Evolutionary conservation across 2,329 filamentous ascomycete species (phyloP).

Genomic region (Phaeosphaeriaceae sp.): DNA sequence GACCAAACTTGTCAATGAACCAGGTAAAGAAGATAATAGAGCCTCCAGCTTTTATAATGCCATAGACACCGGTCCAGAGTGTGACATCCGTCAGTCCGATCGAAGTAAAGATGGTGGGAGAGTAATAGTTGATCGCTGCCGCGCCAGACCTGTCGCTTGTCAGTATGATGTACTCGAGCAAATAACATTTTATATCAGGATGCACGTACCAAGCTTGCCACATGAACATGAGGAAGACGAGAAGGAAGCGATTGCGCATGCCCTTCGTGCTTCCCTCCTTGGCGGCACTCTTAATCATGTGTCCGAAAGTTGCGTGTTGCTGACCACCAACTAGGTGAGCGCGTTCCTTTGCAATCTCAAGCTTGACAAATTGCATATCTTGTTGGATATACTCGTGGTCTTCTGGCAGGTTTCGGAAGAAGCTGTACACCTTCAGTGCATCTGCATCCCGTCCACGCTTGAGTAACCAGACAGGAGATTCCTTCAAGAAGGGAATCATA

Average conservation of each 20-base stretch:
- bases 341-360: slow-evolving; percentile 40
- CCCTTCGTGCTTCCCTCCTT: slow-evolving; percentile 41
- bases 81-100: slow-evolving; percentile 46
- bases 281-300: slow-evolving; percentile 39
- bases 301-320: slow-evolving; percentile 32
- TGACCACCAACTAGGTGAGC: slow-evolving; percentile 33
- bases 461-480: slow-evolving; percentile 43
- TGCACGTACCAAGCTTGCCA: slow-evolving; percentile 36
- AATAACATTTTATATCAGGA: too few relatives aligned
- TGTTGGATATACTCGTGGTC: slow-evolving; percentile 51
- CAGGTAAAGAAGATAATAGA: slow-evolving; percentile 48
- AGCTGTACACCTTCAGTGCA: slow-evolving; percentile 50
- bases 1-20: slow-evolving; percentile 47
- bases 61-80: slow-evolving; percentile 48
- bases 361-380: slow-evolving; percentile 41
- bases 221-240: slow-evolving; percentile 52
- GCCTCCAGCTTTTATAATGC: slow-evolving; percentile 46
- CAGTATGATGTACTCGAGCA: too few relatives aligned
- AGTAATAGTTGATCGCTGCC: slow-evolving; percentile 49
- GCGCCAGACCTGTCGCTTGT: slow-evolving; percentile 24
- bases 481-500: slow-evolving; percentile 43
- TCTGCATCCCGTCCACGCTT: slow-evolving; percentile 45
- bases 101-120: slow-evolving; percentile 45
- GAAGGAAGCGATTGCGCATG: slow-evolving; percentile 50
- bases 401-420: slow-evolving; percentile 55